A percentile compares a stretch with the other conserved stretches of the same genome.
Evolutionary conservation across 352 stramenopile species (phyloP).

Genomic region (Pythium angustatum): DNA sequence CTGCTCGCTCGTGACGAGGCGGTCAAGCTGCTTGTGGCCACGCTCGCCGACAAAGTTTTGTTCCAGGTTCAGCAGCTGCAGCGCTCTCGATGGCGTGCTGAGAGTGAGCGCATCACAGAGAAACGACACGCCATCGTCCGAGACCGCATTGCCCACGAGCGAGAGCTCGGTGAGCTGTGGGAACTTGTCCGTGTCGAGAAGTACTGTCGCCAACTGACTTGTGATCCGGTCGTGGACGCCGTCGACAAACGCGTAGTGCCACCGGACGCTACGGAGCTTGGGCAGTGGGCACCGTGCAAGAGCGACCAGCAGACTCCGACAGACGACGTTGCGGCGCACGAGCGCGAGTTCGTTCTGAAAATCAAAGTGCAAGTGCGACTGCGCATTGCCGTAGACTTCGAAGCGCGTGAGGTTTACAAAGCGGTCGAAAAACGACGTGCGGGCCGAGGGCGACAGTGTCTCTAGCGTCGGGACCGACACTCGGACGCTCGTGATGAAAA

Average conservation of each 20-base stretch:
- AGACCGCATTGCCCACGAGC: slow-evolving; percentile 36
- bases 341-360: slow-evolving; percentile 29
- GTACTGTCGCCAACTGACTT: slow-evolving; percentile 19
- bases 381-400: slow-evolving; percentile 22
- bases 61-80: slow-evolving; percentile 30
- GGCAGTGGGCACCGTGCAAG: slow-evolving; percentile 13
- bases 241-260: slow-evolving; percentile 35
- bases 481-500: slow-evolving; percentile 24
- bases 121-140: slow-evolving; percentile 33
- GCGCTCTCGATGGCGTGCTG: neutral
- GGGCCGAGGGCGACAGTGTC: slow-evolving; percentile 14
- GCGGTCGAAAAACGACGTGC: slow-evolving; percentile 29
- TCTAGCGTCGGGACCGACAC: slow-evolving; percentile 21
- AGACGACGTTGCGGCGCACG: slow-evolving; percentile 27
- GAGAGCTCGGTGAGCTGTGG: slow-evolving; percentile 24
- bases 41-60: slow-evolving; percentile 41
- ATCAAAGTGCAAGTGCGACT: slow-evolving; percentile 29
- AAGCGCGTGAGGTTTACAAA: slow-evolving; percentile 33
- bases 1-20: slow-evolving; percentile 3
- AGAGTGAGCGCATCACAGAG: slow-evolving; percentile 17
- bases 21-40: slow-evolving; percentile 22
- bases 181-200: slow-evolving; percentile 18
- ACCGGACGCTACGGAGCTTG: slow-evolving; percentile 14
- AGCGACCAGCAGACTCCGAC: slow-evolving; percentile 22
- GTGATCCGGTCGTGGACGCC: slow-evolving; percentile 37